Evolutionary conservation across 2,329 filamentous ascomycete species (phyloP).

Genomic region (Xylariaceae sp.): DNA sequence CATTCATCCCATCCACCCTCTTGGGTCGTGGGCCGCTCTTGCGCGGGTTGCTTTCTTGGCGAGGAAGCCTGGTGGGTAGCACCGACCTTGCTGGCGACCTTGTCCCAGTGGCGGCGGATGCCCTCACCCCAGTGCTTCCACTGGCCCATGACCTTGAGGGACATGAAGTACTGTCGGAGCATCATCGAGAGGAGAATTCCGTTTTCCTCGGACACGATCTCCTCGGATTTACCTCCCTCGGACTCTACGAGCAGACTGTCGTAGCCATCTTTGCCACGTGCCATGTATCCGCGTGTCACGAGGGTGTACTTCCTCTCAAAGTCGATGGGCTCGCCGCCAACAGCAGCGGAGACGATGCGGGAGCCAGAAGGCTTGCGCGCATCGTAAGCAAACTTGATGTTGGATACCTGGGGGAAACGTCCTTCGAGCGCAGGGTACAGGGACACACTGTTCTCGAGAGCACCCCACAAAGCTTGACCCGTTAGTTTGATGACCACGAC

Average conservation of each 20-base stretch:
- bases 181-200: slow-evolving; percentile 82
- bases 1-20: slow-evolving; percentile 35
- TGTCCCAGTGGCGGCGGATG: slow-evolving; percentile 59
- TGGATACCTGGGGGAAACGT: slow-evolving; percentile 80
- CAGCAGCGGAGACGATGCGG: slow-evolving; percentile 57
- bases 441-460: slow-evolving; percentile 77
- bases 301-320: slow-evolving; percentile 62
- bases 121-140: slow-evolving; percentile 68
- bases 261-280: slow-evolving; percentile 80
- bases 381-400: slow-evolving; percentile 71
- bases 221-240: slow-evolving; percentile 70
- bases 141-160: slow-evolving; percentile 70
- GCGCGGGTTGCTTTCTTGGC: slow-evolving; percentile 7
- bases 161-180: slow-evolving; percentile 87
- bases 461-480: slow-evolving; percentile 69
- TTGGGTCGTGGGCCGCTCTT: not conserved
- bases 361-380: slow-evolving; percentile 54
- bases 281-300: slow-evolving; percentile 84
- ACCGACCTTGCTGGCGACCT: slow-evolving; percentile 58
- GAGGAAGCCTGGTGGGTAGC: slow-evolving; percentile 32
- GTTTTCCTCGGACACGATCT: slow-evolving; percentile 79
- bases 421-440: slow-evolving; percentile 79
- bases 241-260: slow-evolving; percentile 67
- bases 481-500: slow-evolving; percentile 70
- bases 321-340: slow-evolving; percentile 59